A percentile compares a stretch with the other conserved stretches of the same genome.
Conservation (phyloP, 2,329 filamentous ascomycete species). For the Ustilaginoidea virens region DNA sequence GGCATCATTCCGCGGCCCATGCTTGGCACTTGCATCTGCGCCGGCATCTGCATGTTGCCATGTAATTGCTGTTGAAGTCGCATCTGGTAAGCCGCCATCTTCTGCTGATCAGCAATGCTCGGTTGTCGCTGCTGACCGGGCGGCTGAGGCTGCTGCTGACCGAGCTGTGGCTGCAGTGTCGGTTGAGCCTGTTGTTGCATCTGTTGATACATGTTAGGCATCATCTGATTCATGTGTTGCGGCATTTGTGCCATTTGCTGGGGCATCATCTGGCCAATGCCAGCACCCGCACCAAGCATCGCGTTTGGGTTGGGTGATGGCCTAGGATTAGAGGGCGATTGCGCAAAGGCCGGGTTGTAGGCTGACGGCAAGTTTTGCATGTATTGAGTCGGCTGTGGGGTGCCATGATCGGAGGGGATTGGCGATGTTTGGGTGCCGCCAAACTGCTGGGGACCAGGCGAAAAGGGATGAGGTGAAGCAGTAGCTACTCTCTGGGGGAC, state of each 20-base stretch:
- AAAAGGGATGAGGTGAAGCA: constrained; percentile 83
- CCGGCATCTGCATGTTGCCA: constrained; percentile 31
- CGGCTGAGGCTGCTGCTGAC: constrained; percentile 23
- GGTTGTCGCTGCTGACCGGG: constrained; percentile 21
- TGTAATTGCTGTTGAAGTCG: constrained; percentile 65
- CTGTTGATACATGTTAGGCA: constrained; percentile 24
- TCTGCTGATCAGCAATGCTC: constrained; percentile 47
- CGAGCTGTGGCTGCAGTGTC: constrained; percentile 51
- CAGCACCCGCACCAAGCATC: constrained; percentile 20
- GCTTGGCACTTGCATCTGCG: constrained; percentile 33
- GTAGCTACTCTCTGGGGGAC: constrained; percentile 75
- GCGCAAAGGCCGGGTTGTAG: constrained; percentile 43
- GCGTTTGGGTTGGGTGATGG: constrained; percentile 38
- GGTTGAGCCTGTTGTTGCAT: constrained; percentile 35
- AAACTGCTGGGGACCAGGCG: constrained; percentile 59
- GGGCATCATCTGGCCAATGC: constrained; percentile 34
- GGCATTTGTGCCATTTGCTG: constrained; percentile 33
- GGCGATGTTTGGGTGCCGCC: constrained; percentile 54
- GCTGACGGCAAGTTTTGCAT: constrained; percentile 44
- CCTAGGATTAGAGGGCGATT: constrained; percentile 38
- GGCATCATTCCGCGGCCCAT: constrained; percentile 36
- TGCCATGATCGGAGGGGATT: constrained; percentile 60
- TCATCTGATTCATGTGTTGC: constrained; percentile 32
- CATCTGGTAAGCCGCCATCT: constrained; percentile 67
- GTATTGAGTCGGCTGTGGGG: constrained; percentile 59